Percentiles rank a stretch among this genome's conserved stretches.
These are phyloP conservation scores for Dinochytrium kinnereticum DNA, from an alignment of 371 early-diverging fungal species.

Conservation along the genomic window DNA sequence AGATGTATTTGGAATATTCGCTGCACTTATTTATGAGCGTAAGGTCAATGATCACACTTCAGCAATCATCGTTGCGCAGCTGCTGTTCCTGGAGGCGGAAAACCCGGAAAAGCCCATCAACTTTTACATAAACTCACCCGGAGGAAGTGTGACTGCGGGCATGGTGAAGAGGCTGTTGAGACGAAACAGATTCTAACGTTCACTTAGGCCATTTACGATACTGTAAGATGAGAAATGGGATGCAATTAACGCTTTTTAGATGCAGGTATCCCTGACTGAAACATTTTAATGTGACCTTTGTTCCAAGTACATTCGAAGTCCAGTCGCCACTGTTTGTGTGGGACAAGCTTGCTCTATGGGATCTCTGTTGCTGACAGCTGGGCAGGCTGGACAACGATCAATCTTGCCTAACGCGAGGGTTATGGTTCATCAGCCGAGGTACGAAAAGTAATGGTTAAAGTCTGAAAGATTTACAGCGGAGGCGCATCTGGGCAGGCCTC, in stretches of 20 bases:
- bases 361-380: constrained; percentile 81
- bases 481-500: constrained; percentile 97
- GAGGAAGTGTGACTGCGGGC: constrained; percentile 94
- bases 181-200: not conserved
- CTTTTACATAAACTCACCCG: constrained; percentile 94
- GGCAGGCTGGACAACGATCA: constrained; percentile 86
- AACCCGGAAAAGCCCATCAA: constrained; percentile 91
- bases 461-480: constrained; percentile 62
- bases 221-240: constrained; percentile 25
- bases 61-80: constrained; percentile 89
- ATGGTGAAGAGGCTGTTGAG: constrained; percentile 59
- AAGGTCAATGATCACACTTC: constrained; percentile 84
- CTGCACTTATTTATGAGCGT: too few species aligned
- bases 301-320: constrained; percentile 84
- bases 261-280: constrained; percentile 50
- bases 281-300: not conserved
- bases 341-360: constrained; percentile 99
- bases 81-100: constrained; percentile 95
- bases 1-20: too few species aligned
- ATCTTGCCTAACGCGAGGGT: constrained; percentile 91
- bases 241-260: constrained; percentile 35
- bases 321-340: constrained; percentile 92
- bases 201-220: constrained; percentile 46
- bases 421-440: constrained; percentile 96
- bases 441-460: not conserved